These are phyloP conservation scores for Aphanocladium album DNA, from an alignment of 2,329 filamentous ascomycete genomes.

Conservation along the genomic window DNA sequence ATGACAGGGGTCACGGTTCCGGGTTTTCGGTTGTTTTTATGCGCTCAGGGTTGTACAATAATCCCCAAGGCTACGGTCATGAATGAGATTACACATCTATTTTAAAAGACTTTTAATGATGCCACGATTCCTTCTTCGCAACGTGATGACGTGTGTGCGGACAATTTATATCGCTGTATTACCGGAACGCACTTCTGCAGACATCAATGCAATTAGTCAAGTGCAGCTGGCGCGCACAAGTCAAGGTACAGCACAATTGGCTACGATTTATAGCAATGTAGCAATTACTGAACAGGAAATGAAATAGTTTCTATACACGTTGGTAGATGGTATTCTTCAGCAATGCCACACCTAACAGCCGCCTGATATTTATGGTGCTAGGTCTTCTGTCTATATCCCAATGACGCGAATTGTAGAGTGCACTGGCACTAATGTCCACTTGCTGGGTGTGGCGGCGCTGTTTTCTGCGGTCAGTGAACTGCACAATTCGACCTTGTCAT, in stretches of 20 bases:
- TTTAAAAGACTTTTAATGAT: conserved; percentile 34
- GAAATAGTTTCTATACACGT: neutral
- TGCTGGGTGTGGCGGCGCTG: conserved; percentile 23
- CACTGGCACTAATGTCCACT: conserved; percentile 2
- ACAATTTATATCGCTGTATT: no score
- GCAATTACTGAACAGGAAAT: neutral
- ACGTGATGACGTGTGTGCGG: conserved; percentile 10
- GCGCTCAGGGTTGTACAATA: conserved; percentile 67
- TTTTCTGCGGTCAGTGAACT: neutral
- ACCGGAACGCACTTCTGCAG: no score
- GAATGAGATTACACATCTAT: conserved; percentile 49
- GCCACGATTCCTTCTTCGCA: conserved; percentile 15
- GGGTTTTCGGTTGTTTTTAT: conserved; percentile 59
- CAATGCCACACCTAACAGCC: neutral
- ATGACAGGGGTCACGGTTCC: conserved; percentile 79
- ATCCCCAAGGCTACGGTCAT: conserved; percentile 63
- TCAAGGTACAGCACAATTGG: no score
- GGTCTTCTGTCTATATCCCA: neutral
- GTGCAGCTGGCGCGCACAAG: no score
- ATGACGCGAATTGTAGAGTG: neutral
- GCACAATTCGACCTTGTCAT: neutral
- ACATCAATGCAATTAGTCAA: no score
- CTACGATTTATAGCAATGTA: no score
- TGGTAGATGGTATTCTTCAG: neutral
- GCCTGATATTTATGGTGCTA: neutral